These are phyloP conservation scores for Cyclocybe aegerita DNA, from an alignment of 768 basidiomycete species.

Conservation along the genomic window DNA sequence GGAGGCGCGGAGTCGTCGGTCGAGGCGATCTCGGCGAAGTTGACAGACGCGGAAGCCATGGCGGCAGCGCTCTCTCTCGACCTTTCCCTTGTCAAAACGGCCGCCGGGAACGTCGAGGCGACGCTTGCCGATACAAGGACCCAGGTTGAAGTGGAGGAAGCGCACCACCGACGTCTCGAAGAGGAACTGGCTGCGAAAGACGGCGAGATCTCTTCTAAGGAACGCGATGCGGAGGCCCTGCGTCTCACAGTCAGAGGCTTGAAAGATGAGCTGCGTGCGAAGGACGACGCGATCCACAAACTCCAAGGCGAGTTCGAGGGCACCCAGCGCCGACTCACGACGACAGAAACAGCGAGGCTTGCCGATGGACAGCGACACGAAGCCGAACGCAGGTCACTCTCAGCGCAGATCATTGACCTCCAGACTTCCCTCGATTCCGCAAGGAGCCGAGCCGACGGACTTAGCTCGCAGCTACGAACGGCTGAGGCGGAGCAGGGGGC, in stretches of 20 bases:
- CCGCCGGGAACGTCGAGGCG: background rate
- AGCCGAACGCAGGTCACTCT: background rate
- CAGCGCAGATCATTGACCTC: conserved; percentile 1
- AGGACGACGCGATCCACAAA: conserved; percentile 4
- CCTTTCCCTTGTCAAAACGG: background rate
- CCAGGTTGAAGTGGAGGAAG: background rate
- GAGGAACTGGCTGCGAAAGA: background rate
- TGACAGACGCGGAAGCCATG: background rate
- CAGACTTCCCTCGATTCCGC: conserved; percentile 4
- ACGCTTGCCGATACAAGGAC: background rate
- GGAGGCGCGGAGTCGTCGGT: background rate
- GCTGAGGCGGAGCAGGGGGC: background rate
- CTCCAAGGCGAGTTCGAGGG: conserved; percentile 8
- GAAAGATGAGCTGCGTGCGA: background rate
- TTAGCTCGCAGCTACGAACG: conserved; percentile 10
- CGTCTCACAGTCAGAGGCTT: no score
- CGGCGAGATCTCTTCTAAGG: no score
- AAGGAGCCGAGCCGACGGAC: conserved; percentile 10
- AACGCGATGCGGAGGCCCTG: no score
- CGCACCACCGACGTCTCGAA: background rate
- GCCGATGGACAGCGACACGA: conserved; percentile 4
- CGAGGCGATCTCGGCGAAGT: background rate
- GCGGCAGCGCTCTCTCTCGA: conserved; percentile 2
- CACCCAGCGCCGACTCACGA: background rate
- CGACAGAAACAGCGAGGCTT: background rate